These are phyloP conservation scores for Moniliophthora roreri DNA, from an alignment of 1,284 basidiomycete genomes.

Conservation along the genomic window DNA sequence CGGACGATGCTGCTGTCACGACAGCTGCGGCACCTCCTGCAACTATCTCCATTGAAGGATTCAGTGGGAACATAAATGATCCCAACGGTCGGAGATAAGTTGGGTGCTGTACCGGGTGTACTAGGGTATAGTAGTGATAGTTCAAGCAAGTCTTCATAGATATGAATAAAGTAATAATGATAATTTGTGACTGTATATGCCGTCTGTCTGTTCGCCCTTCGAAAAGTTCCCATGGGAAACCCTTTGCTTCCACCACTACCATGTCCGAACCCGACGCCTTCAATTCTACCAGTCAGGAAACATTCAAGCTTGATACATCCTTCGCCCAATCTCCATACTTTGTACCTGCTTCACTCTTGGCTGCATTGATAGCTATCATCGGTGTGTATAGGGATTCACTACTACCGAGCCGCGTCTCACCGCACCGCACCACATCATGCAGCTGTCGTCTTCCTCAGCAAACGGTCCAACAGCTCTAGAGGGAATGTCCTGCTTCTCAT, in stretches of 20 bases:
- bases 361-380: conserved; percentile 11
- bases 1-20: not conserved
- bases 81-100: conserved; percentile 8
- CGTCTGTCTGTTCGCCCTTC: no score
- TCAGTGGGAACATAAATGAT: conserved; percentile 14
- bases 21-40: not conserved
- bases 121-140: no score
- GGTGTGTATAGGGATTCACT: conserved; percentile 10
- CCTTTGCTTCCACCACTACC: not conserved
- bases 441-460: conserved; percentile 37
- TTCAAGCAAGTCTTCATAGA: no score
- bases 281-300: not conserved
- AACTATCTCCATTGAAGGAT: not conserved
- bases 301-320: not conserved
- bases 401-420: not conserved
- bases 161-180: no score
- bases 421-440: no score
- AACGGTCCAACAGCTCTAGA: conserved; percentile 42
- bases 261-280: not conserved
- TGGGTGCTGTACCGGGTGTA: no score
- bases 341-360: conserved; percentile 13
- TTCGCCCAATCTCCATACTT: not conserved
- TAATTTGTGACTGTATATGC: no score
- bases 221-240: no score
- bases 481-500: conserved; percentile 64